Evolutionary conservation across 2,329 filamentous ascomycete genomes (phyloP).

Genomic region (Neofusicoccum umdonicola): DNA sequence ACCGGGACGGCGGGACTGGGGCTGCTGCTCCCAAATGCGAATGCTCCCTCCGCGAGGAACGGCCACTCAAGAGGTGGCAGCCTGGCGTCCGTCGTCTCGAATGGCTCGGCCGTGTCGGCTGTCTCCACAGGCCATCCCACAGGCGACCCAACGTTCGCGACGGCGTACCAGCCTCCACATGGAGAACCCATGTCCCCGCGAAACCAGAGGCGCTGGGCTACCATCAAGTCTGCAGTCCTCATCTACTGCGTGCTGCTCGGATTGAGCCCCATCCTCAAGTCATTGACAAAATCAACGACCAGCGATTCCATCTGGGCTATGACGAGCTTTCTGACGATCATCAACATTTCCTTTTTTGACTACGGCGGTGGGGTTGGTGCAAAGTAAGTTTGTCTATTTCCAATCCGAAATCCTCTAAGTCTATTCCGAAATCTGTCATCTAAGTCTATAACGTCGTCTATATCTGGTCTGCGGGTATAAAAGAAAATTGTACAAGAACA

Average conservation of each 20-base stretch:
- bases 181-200: slow-evolving; percentile 49
- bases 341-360: slow-evolving; percentile 98
- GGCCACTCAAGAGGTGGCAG: slow-evolving; percentile 55
- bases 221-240: slow-evolving; percentile 85
- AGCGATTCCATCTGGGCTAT: slow-evolving; percentile 97
- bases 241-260: slow-evolving; percentile 93
- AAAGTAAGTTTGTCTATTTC: slow-evolving; percentile 36
- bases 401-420: not conserved
- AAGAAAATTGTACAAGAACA: slow-evolving; percentile 16
- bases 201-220: slow-evolving; percentile 67
- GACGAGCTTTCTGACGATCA: slow-evolving; percentile 85
- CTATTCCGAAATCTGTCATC: slow-evolving; percentile 14
- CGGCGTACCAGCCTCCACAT: slow-evolving; percentile 36
- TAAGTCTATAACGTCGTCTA: slow-evolving; percentile 12
- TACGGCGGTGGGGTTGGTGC: slow-evolving; percentile 70
- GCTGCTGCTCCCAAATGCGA: slow-evolving; percentile 26
- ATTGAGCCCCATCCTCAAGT: slow-evolving; percentile 92
- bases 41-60: slow-evolving; percentile 17
- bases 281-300: slow-evolving; percentile 87
- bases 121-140: slow-evolving; percentile 23
- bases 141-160: slow-evolving; percentile 42
- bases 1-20: slow-evolving; percentile 34
- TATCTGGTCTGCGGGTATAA: slow-evolving; percentile 7
- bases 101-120: slow-evolving; percentile 34
- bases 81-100: slow-evolving; percentile 55